Percentiles rank a stretch among this genome's conserved stretches.
phyloP scores from a whole-genome alignment of 768 basidiomycete genomes.

The Candolleomyces eurysporus region DNA sequence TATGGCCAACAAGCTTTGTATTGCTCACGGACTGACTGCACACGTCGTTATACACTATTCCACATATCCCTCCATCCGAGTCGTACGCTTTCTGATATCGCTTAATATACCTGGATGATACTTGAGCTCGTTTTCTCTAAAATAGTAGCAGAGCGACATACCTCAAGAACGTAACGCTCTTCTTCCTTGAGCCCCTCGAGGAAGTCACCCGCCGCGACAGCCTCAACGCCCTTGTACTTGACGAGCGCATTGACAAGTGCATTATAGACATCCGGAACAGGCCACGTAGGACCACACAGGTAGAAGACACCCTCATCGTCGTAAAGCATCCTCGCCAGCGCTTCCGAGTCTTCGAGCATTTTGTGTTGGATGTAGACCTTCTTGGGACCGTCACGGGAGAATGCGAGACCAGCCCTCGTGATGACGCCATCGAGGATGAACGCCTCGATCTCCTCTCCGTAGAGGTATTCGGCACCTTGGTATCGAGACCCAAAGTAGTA shows the following conservation, averaged over 20 bases:
- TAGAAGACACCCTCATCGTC: constrained; percentile 85
- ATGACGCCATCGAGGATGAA: constrained; percentile 84
- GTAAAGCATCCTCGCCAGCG: constrained; percentile 72
- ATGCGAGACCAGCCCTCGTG: constrained; percentile 89
- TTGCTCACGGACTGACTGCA: not conserved
- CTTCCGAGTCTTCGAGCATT: constrained; percentile 87
- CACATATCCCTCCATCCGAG: not conserved
- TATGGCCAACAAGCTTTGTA: not conserved
- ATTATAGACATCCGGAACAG: constrained; percentile 97
- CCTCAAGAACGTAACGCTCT: constrained; percentile 97
- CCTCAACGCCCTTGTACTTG: constrained; percentile 64
- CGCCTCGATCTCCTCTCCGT: constrained; percentile 94
- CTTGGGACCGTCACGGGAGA: constrained; percentile 88
- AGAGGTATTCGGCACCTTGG: constrained; percentile 93
- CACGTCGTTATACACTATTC: not conserved
- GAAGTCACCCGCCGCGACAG: constrained; percentile 70
- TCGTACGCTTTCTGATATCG: not conserved
- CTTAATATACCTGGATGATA: constrained; percentile 7
- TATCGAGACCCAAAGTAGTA: constrained; percentile 99
- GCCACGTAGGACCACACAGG: constrained; percentile 98
- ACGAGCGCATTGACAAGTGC: constrained; percentile 82
- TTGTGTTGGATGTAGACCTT: constrained; percentile 99
- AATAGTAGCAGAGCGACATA: constrained; percentile 25
- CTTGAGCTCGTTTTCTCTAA: not conserved
- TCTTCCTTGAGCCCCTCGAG: constrained; percentile 92